Evolutionary conservation across 2,329 filamentous ascomycete genomes (phyloP).

Genomic region (Fusarium sp.): DNA sequence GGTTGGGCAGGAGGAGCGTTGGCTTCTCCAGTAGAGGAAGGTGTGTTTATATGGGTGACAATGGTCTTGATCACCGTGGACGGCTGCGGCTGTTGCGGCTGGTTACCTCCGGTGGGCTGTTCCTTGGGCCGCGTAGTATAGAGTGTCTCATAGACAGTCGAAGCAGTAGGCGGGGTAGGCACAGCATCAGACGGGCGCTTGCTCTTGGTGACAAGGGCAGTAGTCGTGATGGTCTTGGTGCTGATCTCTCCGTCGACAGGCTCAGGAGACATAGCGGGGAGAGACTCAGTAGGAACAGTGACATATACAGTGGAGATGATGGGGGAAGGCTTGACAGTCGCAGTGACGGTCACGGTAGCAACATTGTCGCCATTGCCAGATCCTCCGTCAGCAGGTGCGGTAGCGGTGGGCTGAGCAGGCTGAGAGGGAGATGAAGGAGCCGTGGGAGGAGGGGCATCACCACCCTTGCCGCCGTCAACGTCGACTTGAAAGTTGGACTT

Average conservation of each 20-base stretch:
- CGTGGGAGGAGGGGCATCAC: slow-evolving; percentile 34
- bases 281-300: slow-evolving; percentile 49
- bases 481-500: slow-evolving; percentile 58
- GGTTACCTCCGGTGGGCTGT: slow-evolving; percentile 13
- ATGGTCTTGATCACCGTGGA: slow-evolving; percentile 35
- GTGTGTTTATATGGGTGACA: slow-evolving; percentile 30
- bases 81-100: slow-evolving; percentile 18
- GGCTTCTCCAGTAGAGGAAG: slow-evolving; percentile 10
- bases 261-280: slow-evolving; percentile 14
- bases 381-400: slow-evolving; percentile 27
- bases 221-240: slow-evolving; percentile 40
- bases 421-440: slow-evolving; percentile 32
- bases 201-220: slow-evolving; percentile 34
- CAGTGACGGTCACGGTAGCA: slow-evolving; percentile 50
- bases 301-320: slow-evolving; percentile 51
- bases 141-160: slow-evolving; percentile 37
- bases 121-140: slow-evolving; percentile 30
- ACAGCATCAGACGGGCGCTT: slow-evolving; percentile 13
- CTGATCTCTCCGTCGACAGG: slow-evolving; percentile 23
- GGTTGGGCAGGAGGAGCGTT: slow-evolving; percentile 7
- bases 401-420: slow-evolving; percentile 17
- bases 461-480: slow-evolving; percentile 45
- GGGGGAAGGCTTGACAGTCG: slow-evolving; percentile 55
- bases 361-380: slow-evolving; percentile 20
- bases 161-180: slow-evolving; percentile 20